Conservation (phyloP, 73 alveolate species). For the Tetrahymena borealis region DNA sequence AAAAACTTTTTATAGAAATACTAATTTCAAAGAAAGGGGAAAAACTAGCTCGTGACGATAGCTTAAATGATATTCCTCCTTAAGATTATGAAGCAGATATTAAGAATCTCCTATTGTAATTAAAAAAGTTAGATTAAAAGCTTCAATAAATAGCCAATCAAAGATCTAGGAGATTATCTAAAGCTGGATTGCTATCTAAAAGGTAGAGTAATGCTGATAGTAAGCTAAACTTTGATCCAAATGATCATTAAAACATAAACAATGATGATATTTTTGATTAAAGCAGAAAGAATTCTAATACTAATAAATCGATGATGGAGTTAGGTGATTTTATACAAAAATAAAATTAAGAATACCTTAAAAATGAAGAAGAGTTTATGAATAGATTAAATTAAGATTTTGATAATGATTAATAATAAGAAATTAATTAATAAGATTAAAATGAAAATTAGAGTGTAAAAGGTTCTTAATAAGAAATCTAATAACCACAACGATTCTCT, state of each 20-base stretch:
- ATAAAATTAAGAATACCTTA: background rate
- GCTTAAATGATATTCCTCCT: background rate
- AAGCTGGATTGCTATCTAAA: background rate
- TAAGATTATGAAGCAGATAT: background rate
- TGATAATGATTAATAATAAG: background rate
- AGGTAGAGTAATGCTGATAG: background rate
- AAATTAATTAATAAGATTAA: background rate
- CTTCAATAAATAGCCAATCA: background rate
- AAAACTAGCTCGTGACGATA: background rate
- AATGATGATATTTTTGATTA: background rate
- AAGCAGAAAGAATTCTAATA: background rate
- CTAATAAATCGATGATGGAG: background rate
- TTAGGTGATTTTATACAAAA: background rate
- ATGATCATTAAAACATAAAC: background rate
- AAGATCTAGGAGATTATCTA: background rate
- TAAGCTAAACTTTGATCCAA: background rate
- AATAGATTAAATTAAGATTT: background rate
- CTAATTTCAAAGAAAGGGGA: background rate
- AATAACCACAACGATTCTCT: background rate
- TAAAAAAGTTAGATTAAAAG: background rate
- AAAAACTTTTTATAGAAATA: background rate
- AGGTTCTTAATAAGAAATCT: too few relatives aligned
- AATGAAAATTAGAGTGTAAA: background rate
- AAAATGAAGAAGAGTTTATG: background rate
- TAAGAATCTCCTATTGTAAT: background rate